A percentile compares a stretch with the other conserved stretches of the same genome.
Conservation (phyloP, 2,329 filamentous ascomycete species). For the Emmonsia crescens region DNA sequence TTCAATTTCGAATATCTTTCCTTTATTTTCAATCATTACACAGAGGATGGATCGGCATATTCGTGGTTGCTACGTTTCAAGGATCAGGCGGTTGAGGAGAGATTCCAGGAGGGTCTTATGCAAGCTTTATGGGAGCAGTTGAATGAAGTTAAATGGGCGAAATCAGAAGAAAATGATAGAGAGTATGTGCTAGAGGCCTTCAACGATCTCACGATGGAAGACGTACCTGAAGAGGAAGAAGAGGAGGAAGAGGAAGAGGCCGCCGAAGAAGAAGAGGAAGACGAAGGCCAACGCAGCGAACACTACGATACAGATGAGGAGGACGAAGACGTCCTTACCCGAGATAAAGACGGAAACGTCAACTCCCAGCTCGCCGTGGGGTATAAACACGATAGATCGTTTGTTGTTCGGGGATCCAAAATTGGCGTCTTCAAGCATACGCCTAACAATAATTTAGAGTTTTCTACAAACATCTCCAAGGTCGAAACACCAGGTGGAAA, state of each 20-base stretch:
- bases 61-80: constrained; percentile 94
- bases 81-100: constrained; percentile 66
- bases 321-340: constrained; percentile 60
- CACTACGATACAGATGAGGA: constrained; percentile 68
- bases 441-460: constrained; percentile 81
- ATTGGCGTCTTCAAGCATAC: constrained; percentile 99
- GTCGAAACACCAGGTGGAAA: constrained; percentile 80
- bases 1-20: constrained; percentile 99
- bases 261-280: constrained; percentile 50
- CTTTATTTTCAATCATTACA: constrained; percentile 97
- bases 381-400: constrained; percentile 93
- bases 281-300: constrained; percentile 59
- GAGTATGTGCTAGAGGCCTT: constrained; percentile 95
- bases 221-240: constrained; percentile 49
- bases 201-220: constrained; percentile 86
- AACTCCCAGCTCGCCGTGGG: constrained; percentile 94
- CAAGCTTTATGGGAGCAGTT: constrained; percentile 93
- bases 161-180: constrained; percentile 80
- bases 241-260: constrained; percentile 48
- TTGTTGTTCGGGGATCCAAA: constrained; percentile 92
- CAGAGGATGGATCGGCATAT: constrained; percentile 75
- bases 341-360: constrained; percentile 64
- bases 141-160: constrained; percentile 88
- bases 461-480: constrained; percentile 94
- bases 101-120: constrained; percentile 89